Evolutionary conservation across 23 red algal species (phyloP).

Genomic region (Cyanidiococcus yangmingshanensis): DNA sequence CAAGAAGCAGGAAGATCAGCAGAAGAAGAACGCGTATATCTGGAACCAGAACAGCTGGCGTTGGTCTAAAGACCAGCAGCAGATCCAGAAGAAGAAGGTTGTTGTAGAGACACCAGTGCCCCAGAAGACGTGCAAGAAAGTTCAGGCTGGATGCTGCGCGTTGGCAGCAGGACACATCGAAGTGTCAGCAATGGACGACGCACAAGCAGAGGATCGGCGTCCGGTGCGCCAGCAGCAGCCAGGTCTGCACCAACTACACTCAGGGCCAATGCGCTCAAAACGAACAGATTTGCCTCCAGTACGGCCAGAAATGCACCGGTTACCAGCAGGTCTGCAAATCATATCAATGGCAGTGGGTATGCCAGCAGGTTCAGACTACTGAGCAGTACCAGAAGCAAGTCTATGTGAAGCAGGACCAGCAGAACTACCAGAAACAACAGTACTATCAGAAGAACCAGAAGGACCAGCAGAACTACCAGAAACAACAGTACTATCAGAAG

Average conservation of each 20-base stretch:
- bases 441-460: not conserved
- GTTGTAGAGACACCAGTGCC: not conserved
- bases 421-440: not conserved
- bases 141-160: not conserved
- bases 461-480: slow-evolving; percentile 5
- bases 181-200: not conserved
- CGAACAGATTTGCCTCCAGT: not conserved
- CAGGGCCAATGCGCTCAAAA: slow-evolving; percentile 7
- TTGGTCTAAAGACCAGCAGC: not conserved
- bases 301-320: slow-evolving; percentile 14
- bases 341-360: slow-evolving; percentile 1
- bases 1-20: slow-evolving; percentile 4
- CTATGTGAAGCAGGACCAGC: not conserved
- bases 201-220: slow-evolving; percentile 8
- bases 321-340: slow-evolving; percentile 7
- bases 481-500: not conserved
- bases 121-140: slow-evolving; percentile 1
- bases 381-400: slow-evolving; percentile 15
- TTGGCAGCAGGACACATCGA: slow-evolving; percentile 4
- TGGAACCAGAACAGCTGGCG: not conserved
- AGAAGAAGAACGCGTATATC: slow-evolving; percentile 5
- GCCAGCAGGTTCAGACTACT: not conserved
- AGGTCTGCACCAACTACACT: slow-evolving; percentile 1
- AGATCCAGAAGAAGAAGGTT: not conserved
- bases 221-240: not conserved